Conservation (phyloP, 352 stramenopile species). For the Thraustochytrium striatum region DNA sequence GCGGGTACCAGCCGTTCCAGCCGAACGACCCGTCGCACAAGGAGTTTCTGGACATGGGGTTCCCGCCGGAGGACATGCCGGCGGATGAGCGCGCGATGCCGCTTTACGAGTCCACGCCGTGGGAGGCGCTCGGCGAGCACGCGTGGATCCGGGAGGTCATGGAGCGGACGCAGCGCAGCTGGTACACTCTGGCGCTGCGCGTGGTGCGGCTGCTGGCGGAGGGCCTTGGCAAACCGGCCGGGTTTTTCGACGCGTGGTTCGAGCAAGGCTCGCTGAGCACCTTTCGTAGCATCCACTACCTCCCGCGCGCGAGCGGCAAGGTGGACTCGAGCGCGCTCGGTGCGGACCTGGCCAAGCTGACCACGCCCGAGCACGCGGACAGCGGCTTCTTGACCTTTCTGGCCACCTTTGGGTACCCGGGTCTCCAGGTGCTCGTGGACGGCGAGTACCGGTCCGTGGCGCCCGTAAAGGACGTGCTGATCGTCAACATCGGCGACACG, state of each 20-base stretch:
- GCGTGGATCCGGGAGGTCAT: neutral
- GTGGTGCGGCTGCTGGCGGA: conserved; percentile 6
- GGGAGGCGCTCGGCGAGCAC: neutral
- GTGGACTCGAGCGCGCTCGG: conserved; percentile 4
- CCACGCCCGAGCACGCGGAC: neutral
- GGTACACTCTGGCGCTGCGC: neutral
- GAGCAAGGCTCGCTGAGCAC: neutral
- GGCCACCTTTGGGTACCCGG: conserved; percentile 2
- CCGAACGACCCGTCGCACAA: conserved; percentile 25
- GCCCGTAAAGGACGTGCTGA: neutral
- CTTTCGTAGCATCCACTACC: neutral
- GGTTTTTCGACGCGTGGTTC: conserved; percentile 21
- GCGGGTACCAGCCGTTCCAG: conserved; percentile 24
- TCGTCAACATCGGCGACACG: conserved; percentile 7
- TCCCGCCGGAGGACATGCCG: neutral
- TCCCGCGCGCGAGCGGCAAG: neutral
- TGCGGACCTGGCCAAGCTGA: neutral
- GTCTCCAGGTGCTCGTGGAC: conserved; percentile 16
- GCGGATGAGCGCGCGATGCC: neutral
- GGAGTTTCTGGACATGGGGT: conserved; percentile 19
- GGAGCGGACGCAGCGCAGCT: neutral
- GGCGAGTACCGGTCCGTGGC: conserved; percentile 19
- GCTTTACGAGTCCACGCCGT: conserved; percentile 11
- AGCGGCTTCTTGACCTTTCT: conserved; percentile 9
- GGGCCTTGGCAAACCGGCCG: conserved; percentile 2